Conservation (phyloP, 2,329 filamentous ascomycete species). For the Cordyceps farinosa region DNA sequence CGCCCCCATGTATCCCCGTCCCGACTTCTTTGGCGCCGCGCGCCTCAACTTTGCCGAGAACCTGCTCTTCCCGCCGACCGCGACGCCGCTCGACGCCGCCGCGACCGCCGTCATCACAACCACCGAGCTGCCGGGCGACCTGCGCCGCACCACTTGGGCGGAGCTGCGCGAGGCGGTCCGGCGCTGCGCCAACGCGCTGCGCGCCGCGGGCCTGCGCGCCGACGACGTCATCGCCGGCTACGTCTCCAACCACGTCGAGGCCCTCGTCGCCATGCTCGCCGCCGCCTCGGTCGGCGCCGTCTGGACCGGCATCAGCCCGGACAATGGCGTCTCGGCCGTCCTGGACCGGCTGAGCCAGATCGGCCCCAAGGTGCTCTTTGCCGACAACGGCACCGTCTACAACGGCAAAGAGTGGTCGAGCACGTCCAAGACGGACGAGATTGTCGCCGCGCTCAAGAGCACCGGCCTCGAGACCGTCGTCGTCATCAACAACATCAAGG, state of each 20-base stretch:
- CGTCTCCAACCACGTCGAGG: conserved; percentile 85
- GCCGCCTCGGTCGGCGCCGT: conserved; percentile 78
- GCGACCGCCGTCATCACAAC: conserved; percentile 72
- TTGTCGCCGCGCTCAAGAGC: conserved; percentile 59
- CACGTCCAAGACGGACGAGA: conserved; percentile 72
- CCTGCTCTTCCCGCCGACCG: conserved; percentile 68
- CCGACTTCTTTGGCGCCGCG: conserved; percentile 76
- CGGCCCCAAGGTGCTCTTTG: conserved; percentile 74
- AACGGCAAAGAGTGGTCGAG: conserved; percentile 89
- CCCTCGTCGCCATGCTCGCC: conserved; percentile 83
- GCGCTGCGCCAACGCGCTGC: conserved; percentile 66
- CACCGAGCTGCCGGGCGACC: conserved; percentile 67
- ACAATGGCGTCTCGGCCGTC: conserved; percentile 87
- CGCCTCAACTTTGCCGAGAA: conserved; percentile 94
- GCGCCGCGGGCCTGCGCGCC: conserved; percentile 57
- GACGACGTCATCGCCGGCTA: conserved; percentile 65
- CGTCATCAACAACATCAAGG: conserved; percentile 64
- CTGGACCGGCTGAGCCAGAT: conserved; percentile 85
- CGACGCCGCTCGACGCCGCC: conserved; percentile 45
- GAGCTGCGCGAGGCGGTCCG: conserved; percentile 75
- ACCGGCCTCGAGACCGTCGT: conserved; percentile 66
- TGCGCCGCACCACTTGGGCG: conserved; percentile 63
- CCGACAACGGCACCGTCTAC: conserved; percentile 84
- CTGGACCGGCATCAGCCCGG: conserved; percentile 91
- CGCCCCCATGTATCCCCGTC: conserved; percentile 77